Evolutionary conservation across 345 rosid genomes (phyloP).

Genomic region (Fremontodendron californicum): DNA sequence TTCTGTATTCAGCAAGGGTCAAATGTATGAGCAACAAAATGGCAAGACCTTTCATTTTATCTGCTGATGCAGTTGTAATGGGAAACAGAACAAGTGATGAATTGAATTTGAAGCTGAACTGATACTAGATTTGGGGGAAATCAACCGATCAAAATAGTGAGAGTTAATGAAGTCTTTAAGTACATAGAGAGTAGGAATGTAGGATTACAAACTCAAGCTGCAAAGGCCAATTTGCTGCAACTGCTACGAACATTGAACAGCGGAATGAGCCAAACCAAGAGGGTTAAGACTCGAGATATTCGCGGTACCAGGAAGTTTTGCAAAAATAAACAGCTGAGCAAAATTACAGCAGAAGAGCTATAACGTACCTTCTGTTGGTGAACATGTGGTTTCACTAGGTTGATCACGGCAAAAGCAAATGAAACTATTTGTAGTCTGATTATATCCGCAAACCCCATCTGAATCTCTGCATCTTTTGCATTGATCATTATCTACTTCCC

Average conservation of each 20-base stretch:
- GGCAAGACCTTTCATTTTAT: not conserved
- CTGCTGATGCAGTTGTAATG: not conserved
- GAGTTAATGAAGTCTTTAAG: not conserved
- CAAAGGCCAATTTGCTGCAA: not conserved
- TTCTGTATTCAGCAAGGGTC: no score
- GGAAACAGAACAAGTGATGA: not conserved
- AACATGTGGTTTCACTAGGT: no score
- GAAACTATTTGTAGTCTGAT: not conserved
- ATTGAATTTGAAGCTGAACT: not conserved
- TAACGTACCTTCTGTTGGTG: slow-evolving; percentile 10
- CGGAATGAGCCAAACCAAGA: not conserved
- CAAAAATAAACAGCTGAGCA: not conserved
- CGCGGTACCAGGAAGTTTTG: not conserved
- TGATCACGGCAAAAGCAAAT: slow-evolving; percentile 22
- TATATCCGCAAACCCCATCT: slow-evolving; percentile 11
- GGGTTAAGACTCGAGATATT: no score
- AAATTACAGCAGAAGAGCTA: not conserved
- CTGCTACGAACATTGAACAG: not conserved
- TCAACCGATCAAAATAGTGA: not conserved
- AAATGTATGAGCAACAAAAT: no score
- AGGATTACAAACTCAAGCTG: not conserved
- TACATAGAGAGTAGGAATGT: no score
- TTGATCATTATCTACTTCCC: no score
- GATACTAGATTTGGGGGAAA: no score
- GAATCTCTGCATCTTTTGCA: no score